Evolutionary conservation across 257 asterid species (phyloP), one percentile per base, ranked within the genome.

Genomic region (Solanum medicagineum): DNA sequence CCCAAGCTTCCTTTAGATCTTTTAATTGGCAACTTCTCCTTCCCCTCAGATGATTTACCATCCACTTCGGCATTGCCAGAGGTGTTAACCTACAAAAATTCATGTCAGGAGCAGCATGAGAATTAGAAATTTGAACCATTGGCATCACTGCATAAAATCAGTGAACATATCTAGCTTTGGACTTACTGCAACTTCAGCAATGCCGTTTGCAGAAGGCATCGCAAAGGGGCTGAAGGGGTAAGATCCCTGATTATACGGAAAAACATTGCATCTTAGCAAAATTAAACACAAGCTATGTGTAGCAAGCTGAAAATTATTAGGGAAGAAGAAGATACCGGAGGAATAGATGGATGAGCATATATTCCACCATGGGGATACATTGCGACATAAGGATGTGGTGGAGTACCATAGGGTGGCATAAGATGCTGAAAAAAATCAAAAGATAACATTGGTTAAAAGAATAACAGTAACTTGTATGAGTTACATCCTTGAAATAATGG

Each of bases 341-440:
- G 92, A 88, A 96, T 94, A 65, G 98, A 90, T 88, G 99, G 98
- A 92, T 96, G 99, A 36, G 97, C 96, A 85, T 96, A 95, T 63
- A 95, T 88, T 66, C 98, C 94, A 83, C 98, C 98, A 83, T 92
- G 98, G 80, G 98, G 98, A 86, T 96, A 96, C 99, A 96, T 95
- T 74, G 99, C 97, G 66, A 96, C 96, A 85, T 96, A 96, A 55
- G 99, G 99, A 88, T 93, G 98, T 19, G 98, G 98, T 79, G 98
- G 97, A 86, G 98, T 92, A 65, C 98, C 97, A 86, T 94, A 96
- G n/a, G 98, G 99, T 81, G 97, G 97, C 90, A 96, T 94, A 88
- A 93, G 90, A 88, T 92, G 98, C 97, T 95, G 94, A 92, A 90
- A 26, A 77, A 10, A 12, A 13, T 49, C 22, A 32, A 71, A 69